Evolutionary conservation across 2,329 filamentous ascomycete genomes (phyloP), one percentile per base, ranked within the genome.

Genomic region (Microdochium nivale): DNA sequence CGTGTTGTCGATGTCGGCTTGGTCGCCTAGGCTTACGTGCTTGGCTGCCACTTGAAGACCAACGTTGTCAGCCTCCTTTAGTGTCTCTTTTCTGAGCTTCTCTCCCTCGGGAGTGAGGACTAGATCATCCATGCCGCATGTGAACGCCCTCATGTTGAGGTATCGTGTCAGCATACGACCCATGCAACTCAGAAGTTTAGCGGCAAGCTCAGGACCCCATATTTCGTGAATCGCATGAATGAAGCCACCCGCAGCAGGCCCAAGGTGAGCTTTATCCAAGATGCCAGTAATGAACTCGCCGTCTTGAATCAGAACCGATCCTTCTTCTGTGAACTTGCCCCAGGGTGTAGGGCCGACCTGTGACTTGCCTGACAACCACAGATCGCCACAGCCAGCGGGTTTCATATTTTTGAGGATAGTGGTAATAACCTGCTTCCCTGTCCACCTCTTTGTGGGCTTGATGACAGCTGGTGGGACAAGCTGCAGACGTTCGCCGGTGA

Each of bases 111-210:
- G 75, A 0, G 92, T 97, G 49, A 99, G 80, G 53, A 87, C 83
- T 53, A 99, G 76, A 75, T 99, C 95, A 62, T 99, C 92, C 70
- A 99, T 96, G 65, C 95, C 95, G 67, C 94, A 99, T 57, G 89
- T 94, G 67, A 97, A 97, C 1, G 92, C 94, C 49, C 91, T 81
- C 84, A 96, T 95, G 64, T 94, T 88, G 54, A 97, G 77, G 57
- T 91, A 86, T 62, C 91, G 87, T 0, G 94, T 99, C 56, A 99
- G 72, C 25, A 99, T 77, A 52, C 94, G 84, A 51, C 94, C 94
- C 51, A 99, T 77, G 59, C 92, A 87, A 74, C 90, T 95, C 51
- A 99, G 80, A 10, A 96, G 75, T 64, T 89, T 90, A 32, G 94
- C 92, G 21, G 94, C 92, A 56, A 87, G 79, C 16, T 86, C 86